A percentile compares a stretch with the other conserved stretches of the same genome.
Evolutionary conservation across 1,284 basidiomycete genomes (phyloP).

Genomic region (Vanrija humicola): DNA sequence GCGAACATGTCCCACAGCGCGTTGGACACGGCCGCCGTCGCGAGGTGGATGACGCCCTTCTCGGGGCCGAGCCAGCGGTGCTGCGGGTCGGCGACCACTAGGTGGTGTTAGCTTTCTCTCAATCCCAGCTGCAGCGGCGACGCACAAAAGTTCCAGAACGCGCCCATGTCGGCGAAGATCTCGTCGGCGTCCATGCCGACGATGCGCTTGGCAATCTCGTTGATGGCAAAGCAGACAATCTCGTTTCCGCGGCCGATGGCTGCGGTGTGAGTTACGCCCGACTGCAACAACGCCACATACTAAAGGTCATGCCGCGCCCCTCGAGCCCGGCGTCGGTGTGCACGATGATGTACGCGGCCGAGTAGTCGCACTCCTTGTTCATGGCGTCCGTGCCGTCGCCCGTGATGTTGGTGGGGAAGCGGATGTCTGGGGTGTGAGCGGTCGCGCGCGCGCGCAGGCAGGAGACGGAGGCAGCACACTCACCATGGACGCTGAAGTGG

Average conservation of each 20-base stretch:
- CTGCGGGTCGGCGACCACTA: conserved; percentile 76
- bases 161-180: conserved; percentile 83
- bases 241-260: conserved; percentile 93
- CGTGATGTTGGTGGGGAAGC: conserved; percentile 71
- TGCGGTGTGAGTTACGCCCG: conserved; percentile 7
- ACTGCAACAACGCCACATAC: conserved; percentile 22
- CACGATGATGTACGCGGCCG: conserved; percentile 77
- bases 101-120: neutral
- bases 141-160: conserved; percentile 48
- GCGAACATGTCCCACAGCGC: conserved; percentile 55
- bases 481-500: conserved; percentile 47
- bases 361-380: conserved; percentile 94
- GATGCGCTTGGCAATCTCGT: conserved; percentile 70
- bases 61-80: conserved; percentile 69
- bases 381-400: conserved; percentile 88
- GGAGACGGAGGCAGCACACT: conserved; percentile 5
- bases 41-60: conserved; percentile 56
- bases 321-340: conserved; percentile 63
- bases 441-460: too few species aligned
- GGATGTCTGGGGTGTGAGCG: conserved; percentile 57
- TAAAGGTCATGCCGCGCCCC: conserved; percentile 93
- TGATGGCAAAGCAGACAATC: conserved; percentile 79
- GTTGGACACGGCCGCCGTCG: conserved; percentile 56
- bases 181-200: conserved; percentile 78
- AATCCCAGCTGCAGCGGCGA: neutral